phyloP scores from a whole-genome alignment of 169 alveolate species.

The Plasmodium sp. region DNA sequence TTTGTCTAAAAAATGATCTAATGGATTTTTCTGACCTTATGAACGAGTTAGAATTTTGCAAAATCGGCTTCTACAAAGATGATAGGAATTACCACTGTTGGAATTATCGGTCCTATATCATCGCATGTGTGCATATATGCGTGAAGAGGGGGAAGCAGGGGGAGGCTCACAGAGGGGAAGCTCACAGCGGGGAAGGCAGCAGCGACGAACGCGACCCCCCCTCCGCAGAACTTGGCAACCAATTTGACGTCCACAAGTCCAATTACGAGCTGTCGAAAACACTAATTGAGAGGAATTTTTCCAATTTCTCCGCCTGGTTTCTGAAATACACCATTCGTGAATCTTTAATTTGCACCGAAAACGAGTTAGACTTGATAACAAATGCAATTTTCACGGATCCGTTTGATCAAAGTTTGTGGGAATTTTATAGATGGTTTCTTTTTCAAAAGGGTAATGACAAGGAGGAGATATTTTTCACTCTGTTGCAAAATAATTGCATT shows the following conservation, averaged over 20 bases:
- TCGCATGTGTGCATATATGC: constrained; percentile 39
- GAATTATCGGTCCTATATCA: constrained; percentile 66
- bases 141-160: neutral
- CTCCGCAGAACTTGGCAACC: neutral
- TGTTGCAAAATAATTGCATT: constrained; percentile 34
- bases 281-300: constrained; percentile 50
- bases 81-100: constrained; percentile 71
- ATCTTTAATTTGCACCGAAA: constrained; percentile 8
- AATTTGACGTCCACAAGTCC: constrained; percentile 19
- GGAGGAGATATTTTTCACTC: constrained; percentile 46
- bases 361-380: constrained; percentile 49
- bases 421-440: constrained; percentile 71
- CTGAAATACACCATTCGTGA: constrained; percentile 53
- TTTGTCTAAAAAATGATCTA: constrained; percentile 31
- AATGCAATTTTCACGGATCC: constrained; percentile 73
- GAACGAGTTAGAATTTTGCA: constrained; percentile 61
- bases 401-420: constrained; percentile 74
- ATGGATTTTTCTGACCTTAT: constrained; percentile 7
- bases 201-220: neutral
- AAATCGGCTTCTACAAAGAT: constrained; percentile 14
- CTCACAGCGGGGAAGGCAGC: neutral
- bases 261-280: constrained; percentile 53
- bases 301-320: constrained; percentile 74
- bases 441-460: constrained; percentile 57
- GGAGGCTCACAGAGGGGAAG: neutral